Percentiles rank a stretch among this genome's conserved stretches.
phyloP scores from a whole-genome alignment of 176 grass and related monocot species.

The Oryza officinalis region DNA sequence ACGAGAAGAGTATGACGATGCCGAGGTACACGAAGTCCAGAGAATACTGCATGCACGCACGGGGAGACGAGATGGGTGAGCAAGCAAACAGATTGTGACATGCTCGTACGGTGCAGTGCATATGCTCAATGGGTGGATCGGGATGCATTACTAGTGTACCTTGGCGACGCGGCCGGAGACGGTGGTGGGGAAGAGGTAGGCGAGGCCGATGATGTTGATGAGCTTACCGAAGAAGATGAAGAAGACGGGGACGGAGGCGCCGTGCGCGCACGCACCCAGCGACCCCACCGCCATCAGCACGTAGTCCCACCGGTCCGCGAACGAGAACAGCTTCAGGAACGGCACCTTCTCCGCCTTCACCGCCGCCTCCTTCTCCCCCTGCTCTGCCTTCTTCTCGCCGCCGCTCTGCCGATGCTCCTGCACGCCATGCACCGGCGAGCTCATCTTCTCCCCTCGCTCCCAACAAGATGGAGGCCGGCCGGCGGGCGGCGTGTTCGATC shows the following conservation, averaged over 20 bases:
- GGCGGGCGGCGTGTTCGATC: background rate
- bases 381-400: background rate
- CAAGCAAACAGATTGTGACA: background rate
- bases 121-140: background rate
- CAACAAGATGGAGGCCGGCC: background rate
- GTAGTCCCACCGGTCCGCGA: constrained; percentile 96
- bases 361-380: background rate
- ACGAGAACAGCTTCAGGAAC: constrained; percentile 96
- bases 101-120: background rate
- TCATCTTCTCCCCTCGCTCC: constrained; percentile 29
- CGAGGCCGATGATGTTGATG: constrained; percentile 98
- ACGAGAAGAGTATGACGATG: constrained; percentile 90
- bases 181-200: constrained; percentile 85
- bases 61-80: too few relatives aligned
- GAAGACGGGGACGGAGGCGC: constrained; percentile 97
- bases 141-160: constrained; percentile 24
- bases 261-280: constrained; percentile 86
- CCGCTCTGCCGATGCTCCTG: background rate
- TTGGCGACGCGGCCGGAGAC: constrained; percentile 77
- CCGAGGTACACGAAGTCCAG: constrained; percentile 95
- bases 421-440: constrained; percentile 42
- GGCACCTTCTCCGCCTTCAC: constrained; percentile 58
- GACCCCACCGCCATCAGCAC: constrained; percentile 81
- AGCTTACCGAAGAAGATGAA: constrained; percentile 99
- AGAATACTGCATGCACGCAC: constrained; percentile 60